Conservation (phyloP, 2,329 filamentous ascomycete genomes). For the Colletotrichum siamense region DNA sequence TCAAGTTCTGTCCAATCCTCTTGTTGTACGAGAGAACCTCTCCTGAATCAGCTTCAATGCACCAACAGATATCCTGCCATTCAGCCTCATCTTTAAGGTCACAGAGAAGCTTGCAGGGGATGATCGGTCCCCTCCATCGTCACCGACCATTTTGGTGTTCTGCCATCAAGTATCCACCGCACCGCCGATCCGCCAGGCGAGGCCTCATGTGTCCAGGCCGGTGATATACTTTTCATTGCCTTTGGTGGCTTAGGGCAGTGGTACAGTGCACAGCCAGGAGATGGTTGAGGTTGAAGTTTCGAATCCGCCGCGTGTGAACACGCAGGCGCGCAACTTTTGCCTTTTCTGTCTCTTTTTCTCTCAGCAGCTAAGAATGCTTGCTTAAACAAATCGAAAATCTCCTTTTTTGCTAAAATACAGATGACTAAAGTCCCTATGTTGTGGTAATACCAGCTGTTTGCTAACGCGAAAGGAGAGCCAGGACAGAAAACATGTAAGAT, state of each 20-base stretch:
- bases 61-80: neutral
- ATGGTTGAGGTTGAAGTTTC: accelerated
- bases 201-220: neutral
- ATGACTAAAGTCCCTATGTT: neutral
- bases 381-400: accelerated
- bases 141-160: neutral
- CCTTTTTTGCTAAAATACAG: too few relatives aligned
- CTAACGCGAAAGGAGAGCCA: too few relatives aligned
- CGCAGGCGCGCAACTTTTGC: neutral
- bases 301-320: neutral
- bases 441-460: too few relatives aligned
- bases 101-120: neutral
- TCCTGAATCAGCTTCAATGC: too few relatives aligned
- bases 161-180: neutral
- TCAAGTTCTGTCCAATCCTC: too few relatives aligned
- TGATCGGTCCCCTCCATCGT: neutral
- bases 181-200: neutral
- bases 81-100: accelerated
- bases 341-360: neutral
- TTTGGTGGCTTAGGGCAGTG: neutral
- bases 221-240: too few relatives aligned
- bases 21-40: too few relatives aligned
- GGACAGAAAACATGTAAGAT: too few relatives aligned
- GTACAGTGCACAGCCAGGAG: accelerated
- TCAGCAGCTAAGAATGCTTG: neutral